Percentiles rank a stretch among this genome's conserved stretches.
Evolutionary conservation across 306 rosid genomes (phyloP).

Genomic region (Adenanthera pavonina): DNA sequence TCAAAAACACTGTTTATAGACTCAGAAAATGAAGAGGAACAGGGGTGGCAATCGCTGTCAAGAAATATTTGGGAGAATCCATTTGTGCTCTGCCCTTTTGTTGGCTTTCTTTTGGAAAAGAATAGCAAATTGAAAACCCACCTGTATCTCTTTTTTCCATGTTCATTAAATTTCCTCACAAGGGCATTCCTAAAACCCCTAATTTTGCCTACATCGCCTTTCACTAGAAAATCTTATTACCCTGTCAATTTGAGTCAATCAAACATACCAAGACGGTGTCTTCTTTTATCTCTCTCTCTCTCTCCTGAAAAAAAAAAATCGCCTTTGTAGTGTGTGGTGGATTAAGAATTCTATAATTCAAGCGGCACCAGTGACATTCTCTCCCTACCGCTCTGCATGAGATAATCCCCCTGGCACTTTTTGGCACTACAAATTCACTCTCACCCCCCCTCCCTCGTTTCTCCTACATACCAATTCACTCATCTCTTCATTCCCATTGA

Average conservation of each 20-base stretch:
- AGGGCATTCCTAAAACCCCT: conserved; percentile 33
- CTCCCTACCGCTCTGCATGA: conserved; percentile 24
- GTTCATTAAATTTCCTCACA: conserved; percentile 28
- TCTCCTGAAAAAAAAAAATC: not conserved
- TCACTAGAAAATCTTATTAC: conserved; percentile 6
- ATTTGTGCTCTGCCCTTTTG: conserved; percentile 46
- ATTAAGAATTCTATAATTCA: conserved; percentile 50
- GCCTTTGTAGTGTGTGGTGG: conserved; percentile 42
- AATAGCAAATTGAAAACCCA: conserved; percentile 43
- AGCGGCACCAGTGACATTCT: conserved; percentile 54
- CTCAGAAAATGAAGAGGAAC: not conserved
- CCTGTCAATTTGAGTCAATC: conserved; percentile 12
- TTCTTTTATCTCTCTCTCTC: not conserved
- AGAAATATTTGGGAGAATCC: conserved; percentile 62
- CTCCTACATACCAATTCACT: conserved; percentile 50
- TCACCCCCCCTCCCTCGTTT: conserved; percentile 43
- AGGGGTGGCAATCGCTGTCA: conserved; percentile 52
- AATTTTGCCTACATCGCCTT: conserved; percentile 34
- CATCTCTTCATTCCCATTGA: not conserved
- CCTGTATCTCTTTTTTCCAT: conserved; percentile 35
- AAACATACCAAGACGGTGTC: not conserved
- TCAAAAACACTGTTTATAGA: conserved; percentile 2
- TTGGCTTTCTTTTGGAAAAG: conserved; percentile 59
- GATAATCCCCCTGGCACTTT: conserved; percentile 46
- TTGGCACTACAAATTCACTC: conserved; percentile 78